Base-by-base conservation (phyloP, 805 yeast species). In the Candida multigemmis region DNA sequence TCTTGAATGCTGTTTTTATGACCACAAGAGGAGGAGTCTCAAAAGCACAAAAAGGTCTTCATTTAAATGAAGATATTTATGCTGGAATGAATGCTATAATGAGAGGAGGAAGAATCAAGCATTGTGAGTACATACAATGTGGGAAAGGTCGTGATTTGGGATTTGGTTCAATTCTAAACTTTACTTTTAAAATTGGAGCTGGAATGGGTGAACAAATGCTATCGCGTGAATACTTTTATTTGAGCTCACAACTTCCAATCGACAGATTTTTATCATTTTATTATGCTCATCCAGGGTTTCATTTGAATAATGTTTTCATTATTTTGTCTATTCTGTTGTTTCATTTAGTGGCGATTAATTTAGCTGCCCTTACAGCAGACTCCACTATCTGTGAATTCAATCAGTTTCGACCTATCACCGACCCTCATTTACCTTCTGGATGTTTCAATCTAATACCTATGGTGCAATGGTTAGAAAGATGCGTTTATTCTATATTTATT, bases 131-230 rank as follows among this genome's bases (percentile, higher is more conserved):
- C 51, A 77, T 74, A 58, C 93, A 81, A 60, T 81, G 93, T 71
- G 93, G 93, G 59, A 81, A 81, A 57, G 93, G 93, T 51, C 68
- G 93, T 66, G 93, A 81, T 68, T 66, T 81, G 44, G 93, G 93
- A 49, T 81, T 81, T 55, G 86, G 86, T 33, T 79, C 91, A 4
- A 80, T 81, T 58, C 65, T 80, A 66, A 81, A 81, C 56, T 81
- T 81, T 68, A 80, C 86, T 13, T 80, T 87, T 22, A 81, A 81
- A 58, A 80, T 81, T 68, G 93, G 93, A 56, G 87, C 91, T 40
- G 93, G 93, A 58, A 81, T 81, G 93, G 91, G 91, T 53, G 93
- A 81, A 56, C 93, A 81, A 53, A 77, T 81, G 77, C 60, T 81
- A 34, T 79, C 87, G 15, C 69, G 93, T 59, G 93, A 81, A 52